phyloP scores from a whole-genome alignment of 805 yeast genomes.

The Candida tammaniensis region DNA sequence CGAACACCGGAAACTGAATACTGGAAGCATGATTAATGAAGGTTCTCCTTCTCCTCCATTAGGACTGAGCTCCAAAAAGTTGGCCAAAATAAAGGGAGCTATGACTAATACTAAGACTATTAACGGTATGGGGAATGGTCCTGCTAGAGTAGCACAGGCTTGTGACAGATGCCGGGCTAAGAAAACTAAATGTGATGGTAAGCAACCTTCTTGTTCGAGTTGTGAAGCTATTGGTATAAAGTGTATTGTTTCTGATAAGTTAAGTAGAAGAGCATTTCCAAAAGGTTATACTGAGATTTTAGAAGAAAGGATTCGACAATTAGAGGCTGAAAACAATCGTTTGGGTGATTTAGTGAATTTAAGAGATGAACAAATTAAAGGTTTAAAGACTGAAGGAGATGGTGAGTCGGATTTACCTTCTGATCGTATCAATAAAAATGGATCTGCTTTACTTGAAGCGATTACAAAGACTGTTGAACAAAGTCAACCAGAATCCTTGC shows the following conservation, averaged over 20 bases:
- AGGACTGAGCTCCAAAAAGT: too few species aligned
- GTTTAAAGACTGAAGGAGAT: neutral
- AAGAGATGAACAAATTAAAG: conserved; percentile 60
- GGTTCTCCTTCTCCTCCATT: neutral
- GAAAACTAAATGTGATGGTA: conserved; percentile 77
- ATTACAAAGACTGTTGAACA: too few species aligned
- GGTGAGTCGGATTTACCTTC: too few species aligned
- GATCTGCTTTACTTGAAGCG: too few species aligned
- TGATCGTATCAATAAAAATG: too few species aligned
- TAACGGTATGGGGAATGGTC: conserved; percentile 62
- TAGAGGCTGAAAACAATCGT: conserved; percentile 77
- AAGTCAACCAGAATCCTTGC: too few species aligned
- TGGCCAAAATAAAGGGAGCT: too few species aligned
- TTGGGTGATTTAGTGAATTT: conserved; percentile 60
- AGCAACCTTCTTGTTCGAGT: conserved; percentile 67
- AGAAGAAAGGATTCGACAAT: conserved; percentile 83
- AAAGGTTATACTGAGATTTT: conserved; percentile 88
- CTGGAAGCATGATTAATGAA: too few species aligned
- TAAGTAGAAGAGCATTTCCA: conserved; percentile 85
- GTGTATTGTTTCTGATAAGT: conserved; percentile 82
- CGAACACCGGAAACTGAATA: too few species aligned
- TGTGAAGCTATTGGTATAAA: conserved; percentile 84
- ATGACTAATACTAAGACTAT: conserved; percentile 42
- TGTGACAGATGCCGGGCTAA: conserved; percentile 87
- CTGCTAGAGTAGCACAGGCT: conserved; percentile 81